Base-by-base conservation (phyloP, 352 stramenopile species). In the Phytophthora palmivora region DNA sequence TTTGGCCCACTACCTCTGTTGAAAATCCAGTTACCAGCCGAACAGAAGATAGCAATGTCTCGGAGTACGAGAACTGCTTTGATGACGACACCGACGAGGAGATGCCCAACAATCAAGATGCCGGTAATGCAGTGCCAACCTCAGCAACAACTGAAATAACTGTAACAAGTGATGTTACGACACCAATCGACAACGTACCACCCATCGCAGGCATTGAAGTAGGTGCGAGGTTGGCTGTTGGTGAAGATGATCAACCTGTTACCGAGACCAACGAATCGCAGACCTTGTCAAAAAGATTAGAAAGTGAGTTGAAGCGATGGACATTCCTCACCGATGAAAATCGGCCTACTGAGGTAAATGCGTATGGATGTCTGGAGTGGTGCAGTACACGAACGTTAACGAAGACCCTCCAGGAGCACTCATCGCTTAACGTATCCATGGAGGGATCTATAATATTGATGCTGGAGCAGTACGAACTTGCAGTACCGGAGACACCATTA, bases 41-140 rank as follows among this genome's bases (percentile, higher is more conserved):
- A 42, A 37, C 63, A 16, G 51, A 73, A 37, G 52, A 58, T 21
- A 61, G 30, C 12, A 54, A 52, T 50, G 19, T 9, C 24, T 64
- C 56, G 1, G 63, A 86, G 4, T 84, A 86, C 30, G 76, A 88
- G 9, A 84, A 82, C 54, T 82, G 69, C 38, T 85, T 88, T 50
- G 70, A 85, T 37, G 74, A 72, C 16, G 76, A 81, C 33, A 58
- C n/a, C 33, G 46, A 76, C 6, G 56, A 64, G 12, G 22, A 48
- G 21, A 41, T 67, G 38, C 28, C 22, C 12, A 44, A 63, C 2
- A 28, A 32, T 22, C 18, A 66, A 30, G 44, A 52, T 44, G 15
- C 19, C 43, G 41, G 38, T 1, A 45, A 11, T 3, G 4, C 38
- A 24, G 16, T 33, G 24, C 5, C 34, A 52, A n/a, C 30, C 21